Conservation (phyloP, 169 alveolate species). For the Prorocentrum cordatum region DNA sequence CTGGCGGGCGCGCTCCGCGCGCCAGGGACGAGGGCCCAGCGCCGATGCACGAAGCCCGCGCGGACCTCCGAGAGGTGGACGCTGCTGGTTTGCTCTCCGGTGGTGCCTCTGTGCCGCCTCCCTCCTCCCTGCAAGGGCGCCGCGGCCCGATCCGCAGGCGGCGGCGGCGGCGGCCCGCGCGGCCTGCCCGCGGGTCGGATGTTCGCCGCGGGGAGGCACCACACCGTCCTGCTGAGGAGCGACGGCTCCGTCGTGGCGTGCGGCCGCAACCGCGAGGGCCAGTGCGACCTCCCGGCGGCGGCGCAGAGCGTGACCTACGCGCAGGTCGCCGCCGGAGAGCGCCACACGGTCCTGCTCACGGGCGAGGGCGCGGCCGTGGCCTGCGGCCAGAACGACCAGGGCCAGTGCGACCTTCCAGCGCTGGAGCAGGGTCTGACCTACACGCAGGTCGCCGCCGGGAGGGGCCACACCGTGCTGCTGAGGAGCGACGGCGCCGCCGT, state of each 20-base stretch:
- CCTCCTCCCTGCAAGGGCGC: too few relatives aligned
- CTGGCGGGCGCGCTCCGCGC: too few relatives aligned
- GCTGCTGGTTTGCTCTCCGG: too few relatives aligned
- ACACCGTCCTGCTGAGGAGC: background rate
- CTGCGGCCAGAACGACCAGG: background rate
- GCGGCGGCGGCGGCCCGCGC: too few relatives aligned
- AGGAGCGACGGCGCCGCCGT: background rate
- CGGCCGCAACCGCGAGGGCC: background rate
- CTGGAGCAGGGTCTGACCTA: background rate
- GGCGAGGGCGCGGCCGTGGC: background rate
- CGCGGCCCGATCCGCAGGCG: too few relatives aligned
- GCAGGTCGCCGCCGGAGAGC: slow-evolving; percentile 2
- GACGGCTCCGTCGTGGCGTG: background rate
- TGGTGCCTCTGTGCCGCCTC: too few relatives aligned
- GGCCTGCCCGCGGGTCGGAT: too few relatives aligned
- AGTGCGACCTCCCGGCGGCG: background rate
- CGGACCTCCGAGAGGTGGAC: too few relatives aligned
- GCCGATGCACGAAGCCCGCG: too few relatives aligned
- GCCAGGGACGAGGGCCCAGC: too few relatives aligned
- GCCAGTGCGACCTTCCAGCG: background rate
- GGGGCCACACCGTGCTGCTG: background rate
- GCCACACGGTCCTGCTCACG: background rate
- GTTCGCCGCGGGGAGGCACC: background rate
- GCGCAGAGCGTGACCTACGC: background rate
- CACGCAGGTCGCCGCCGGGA: slow-evolving; percentile 8